Conservation (phyloP, 495 filamentous ascomycete genomes). For the Penicillium waksmanii region DNA sequence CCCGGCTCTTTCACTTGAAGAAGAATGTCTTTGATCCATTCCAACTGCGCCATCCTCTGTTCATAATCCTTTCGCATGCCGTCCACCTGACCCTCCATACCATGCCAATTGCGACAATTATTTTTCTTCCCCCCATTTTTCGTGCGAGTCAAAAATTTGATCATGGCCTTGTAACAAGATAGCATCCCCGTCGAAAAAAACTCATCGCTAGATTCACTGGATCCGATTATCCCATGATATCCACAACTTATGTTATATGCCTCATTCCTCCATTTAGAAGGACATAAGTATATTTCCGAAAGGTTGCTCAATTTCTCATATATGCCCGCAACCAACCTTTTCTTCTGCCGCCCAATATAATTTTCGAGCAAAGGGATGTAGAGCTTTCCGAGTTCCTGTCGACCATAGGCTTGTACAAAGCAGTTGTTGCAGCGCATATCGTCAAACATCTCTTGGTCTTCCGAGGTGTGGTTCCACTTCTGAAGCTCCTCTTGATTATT, state of each 20-base stretch:
- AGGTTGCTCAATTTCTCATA: not conserved
- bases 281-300: not conserved
- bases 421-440: not conserved
- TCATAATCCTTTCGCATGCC: too few relatives aligned
- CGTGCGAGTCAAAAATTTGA: not conserved
- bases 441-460: not conserved
- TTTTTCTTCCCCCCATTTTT: not conserved
- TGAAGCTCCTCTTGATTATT: not conserved
- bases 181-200: not conserved
- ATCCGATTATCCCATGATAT: not conserved
- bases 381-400: not conserved
- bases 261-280: not conserved
- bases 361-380: not conserved
- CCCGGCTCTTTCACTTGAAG: too few relatives aligned
- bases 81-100: not conserved
- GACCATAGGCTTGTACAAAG: not conserved
- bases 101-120: not conserved
- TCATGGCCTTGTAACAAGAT: not conserved
- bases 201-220: not conserved
- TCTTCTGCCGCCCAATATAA: not conserved
- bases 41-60: too few relatives aligned
- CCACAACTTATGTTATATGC: not conserved
- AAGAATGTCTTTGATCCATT: too few relatives aligned
- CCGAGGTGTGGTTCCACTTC: not conserved
- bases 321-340: not conserved